A percentile compares a stretch with the other conserved stretches of the same genome.
These are phyloP conservation scores for Xenoacremonium recifei DNA, from an alignment of 2,329 filamentous ascomycete species.

Conservation along the genomic window DNA sequence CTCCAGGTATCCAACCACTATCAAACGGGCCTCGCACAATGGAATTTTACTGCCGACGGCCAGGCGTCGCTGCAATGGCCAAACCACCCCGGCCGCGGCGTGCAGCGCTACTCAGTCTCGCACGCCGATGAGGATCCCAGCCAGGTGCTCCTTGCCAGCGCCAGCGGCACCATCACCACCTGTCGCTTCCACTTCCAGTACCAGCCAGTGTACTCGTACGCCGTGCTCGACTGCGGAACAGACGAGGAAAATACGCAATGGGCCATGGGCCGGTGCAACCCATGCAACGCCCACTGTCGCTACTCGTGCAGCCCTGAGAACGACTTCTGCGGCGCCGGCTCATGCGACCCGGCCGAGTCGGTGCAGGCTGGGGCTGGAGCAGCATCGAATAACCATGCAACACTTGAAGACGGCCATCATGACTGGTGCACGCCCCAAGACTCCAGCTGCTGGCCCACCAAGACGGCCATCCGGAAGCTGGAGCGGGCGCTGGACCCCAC, in stretches of 20 bases:
- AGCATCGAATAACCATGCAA: no score
- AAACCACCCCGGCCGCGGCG: conserved; percentile 8
- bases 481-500: no score
- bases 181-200: conserved; percentile 10
- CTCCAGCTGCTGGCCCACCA: no score
- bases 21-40: conserved; percentile 9
- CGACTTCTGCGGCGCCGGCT: conserved; percentile 7
- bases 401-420: no score
- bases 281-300: conserved; percentile 4
- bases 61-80: conserved; percentile 10
- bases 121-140: conserved; percentile 6
- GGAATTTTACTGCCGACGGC: conserved; percentile 9
- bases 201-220: conserved; percentile 10
- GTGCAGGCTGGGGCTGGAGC: conserved; percentile 1
- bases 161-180: conserved; percentile 7
- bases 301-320: conserved; percentile 8
- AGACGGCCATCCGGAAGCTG: no score
- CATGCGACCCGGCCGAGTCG: conserved; percentile 5
- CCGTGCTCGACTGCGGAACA: conserved; percentile 6
- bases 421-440: no score
- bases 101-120: conserved; percentile 11
- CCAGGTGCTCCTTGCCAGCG: conserved; percentile 5
- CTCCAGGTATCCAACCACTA: conserved; percentile 11
- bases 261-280: conserved; percentile 9
- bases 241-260: conserved; percentile 6